Base-by-base conservation (phyloP, 148 eudicot species). In the Amaranthus palmeri region DNA sequence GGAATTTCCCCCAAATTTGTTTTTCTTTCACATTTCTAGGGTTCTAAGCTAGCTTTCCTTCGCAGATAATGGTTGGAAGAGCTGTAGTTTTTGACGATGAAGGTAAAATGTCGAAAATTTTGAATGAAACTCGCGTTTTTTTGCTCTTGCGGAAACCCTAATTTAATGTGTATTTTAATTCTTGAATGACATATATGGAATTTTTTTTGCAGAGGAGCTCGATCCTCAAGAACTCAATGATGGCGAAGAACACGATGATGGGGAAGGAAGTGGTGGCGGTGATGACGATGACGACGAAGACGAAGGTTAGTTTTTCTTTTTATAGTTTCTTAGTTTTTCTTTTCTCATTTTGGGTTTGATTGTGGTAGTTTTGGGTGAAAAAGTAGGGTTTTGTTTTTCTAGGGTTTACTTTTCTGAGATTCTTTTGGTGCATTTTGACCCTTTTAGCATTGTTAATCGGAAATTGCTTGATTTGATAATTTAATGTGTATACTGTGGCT, bases 261-360 rank as follows among this genome's bases (percentile, higher is more conserved):
- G 78, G 5, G 88, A 83, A 15, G 84, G 70, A 8, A 86, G 83
- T 14, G 89, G 81, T 11, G 89, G 76, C 36, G 87, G 76, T 4
- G 93, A 82, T 2, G 96, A 88, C 0, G 96, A 86, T 14, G 98
- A 88, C 45, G 98, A 92, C 3, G 96, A 93, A 13, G 98, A 89
- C 69, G 84, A 74, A 15, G 81, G 84, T 77, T 77, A 15, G 72
- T 57, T 46, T 75, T 54, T 4, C 54, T 10, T 9, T 10, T 49
- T 44, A 25, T 25, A 25, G 25, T 17, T 12, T n/a, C n/a, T 55
- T 10, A n/a, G 17, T 12, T 25, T 25, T 25, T 25, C 36, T 25
- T 25, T 25, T 25, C 1, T 25, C 36, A 25, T 25, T 25, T 25
- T 25, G 36, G 36, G 36, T 25, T 25, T 25, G 54, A 7, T 10